phyloP scores from a whole-genome alignment of 345 rosid genomes.

The Gossypium herbaceum region DNA sequence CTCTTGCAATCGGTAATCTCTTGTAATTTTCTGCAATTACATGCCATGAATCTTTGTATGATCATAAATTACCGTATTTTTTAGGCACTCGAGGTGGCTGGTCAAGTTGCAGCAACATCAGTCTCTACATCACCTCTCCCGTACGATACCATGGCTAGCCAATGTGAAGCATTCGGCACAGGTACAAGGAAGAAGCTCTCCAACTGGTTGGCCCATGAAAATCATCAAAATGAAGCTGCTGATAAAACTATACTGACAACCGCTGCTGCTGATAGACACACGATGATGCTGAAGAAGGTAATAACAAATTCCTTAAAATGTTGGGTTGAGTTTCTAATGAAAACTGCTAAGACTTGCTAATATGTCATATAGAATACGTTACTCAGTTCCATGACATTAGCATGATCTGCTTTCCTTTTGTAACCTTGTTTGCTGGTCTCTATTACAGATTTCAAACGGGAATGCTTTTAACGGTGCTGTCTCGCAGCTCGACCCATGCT shows the following conservation, averaged over 20 bases:
- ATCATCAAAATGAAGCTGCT: conserved; percentile 29
- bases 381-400: neutral
- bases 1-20: conserved; percentile 80
- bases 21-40: neutral
- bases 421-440: neutral
- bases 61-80: neutral
- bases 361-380: neutral
- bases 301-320: neutral
- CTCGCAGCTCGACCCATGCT: conserved; percentile 37
- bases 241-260: conserved; percentile 22
- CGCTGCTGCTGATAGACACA: conserved; percentile 23
- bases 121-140: conserved; percentile 87
- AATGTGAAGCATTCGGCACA: conserved; percentile 80
- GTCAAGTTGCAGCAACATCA: conserved; percentile 82
- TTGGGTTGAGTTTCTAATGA: neutral
- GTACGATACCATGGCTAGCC: conserved; percentile 68
- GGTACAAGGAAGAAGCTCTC: conserved; percentile 84
- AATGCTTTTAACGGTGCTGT: conserved; percentile 19
- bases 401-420: neutral
- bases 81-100: conserved; percentile 93
- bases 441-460: conserved; percentile 25
- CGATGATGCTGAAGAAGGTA: conserved; percentile 45
- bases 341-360: neutral
- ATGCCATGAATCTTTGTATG: neutral
- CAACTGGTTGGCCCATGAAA: conserved; percentile 77